Conservation (phyloP, 345 rosid species). For the Erysimum cheiranthoides region DNA sequence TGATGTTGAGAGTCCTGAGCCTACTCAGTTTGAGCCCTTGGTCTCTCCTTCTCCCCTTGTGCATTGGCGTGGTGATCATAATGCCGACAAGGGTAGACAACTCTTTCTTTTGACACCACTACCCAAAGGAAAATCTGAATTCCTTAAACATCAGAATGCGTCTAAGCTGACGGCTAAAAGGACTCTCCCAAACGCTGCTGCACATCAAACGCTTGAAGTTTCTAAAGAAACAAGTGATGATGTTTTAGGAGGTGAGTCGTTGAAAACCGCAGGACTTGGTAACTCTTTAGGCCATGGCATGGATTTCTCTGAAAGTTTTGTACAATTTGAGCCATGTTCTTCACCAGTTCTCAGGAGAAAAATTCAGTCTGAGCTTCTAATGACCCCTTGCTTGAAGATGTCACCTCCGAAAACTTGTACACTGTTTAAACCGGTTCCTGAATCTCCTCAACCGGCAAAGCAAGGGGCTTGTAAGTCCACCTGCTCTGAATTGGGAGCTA, state of each 20-base stretch:
- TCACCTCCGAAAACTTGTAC: constrained; percentile 85
- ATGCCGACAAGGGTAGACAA: constrained; percentile 70
- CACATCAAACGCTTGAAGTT: constrained; percentile 46
- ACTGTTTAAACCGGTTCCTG: constrained; percentile 65
- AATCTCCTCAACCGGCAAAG: constrained; percentile 46
- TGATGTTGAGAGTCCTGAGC: constrained; percentile 68
- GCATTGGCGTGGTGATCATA: constrained; percentile 74
- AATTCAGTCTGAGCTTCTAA: constrained; percentile 53
- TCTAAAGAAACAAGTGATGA: constrained; percentile 50
- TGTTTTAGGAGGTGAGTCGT: constrained; percentile 43
- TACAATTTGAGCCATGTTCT: constrained; percentile 48
- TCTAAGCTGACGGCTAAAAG: constrained; percentile 50
- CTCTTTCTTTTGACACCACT: constrained; percentile 87
- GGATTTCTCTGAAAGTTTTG: constrained; percentile 29
- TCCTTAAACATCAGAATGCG: constrained; percentile 52
- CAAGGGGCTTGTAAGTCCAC: constrained; percentile 53
- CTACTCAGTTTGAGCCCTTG: constrained; percentile 52
- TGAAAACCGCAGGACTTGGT: constrained; percentile 42
- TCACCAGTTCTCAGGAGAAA: constrained; percentile 50
- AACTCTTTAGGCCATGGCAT: constrained; percentile 47
- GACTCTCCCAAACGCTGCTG: constrained; percentile 42
- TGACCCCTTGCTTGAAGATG: constrained; percentile 78
- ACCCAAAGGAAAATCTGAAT: constrained; percentile 61
- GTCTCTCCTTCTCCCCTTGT: constrained; percentile 97
- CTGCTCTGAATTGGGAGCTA: constrained; percentile 59